Evolutionary conservation across 805 yeast genomes (phyloP), one percentile per base, ranked within the genome.

Genomic region (Kuraishia capsulata): DNA sequence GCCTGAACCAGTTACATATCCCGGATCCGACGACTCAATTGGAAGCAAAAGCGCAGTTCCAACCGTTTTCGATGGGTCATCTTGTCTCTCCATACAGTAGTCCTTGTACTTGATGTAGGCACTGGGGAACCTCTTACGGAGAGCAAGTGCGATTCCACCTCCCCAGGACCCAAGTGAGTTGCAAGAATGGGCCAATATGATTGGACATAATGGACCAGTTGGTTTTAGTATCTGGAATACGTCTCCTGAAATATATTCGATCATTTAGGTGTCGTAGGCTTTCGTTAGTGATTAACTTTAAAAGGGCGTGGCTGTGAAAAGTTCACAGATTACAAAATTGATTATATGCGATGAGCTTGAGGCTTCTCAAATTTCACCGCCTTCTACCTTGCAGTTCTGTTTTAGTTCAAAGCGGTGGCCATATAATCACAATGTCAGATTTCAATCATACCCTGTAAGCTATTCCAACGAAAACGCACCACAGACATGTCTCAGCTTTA

Each of bases 91-190:
- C 4, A 41, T 35, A 51, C 84, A 78, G 46, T 67, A 63, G 1
- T 56, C 47, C 13, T 52, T 45, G 48, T 86, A 83, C 3, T 49
- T 44, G 33, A 53, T 45, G 47, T 73, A 81, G 3, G 90, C 73
- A 2, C 62, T 50, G 2, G 86, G 88, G 53, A 68, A 85, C 34
- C 61, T 55, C 14, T 47, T 39, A 19, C 67, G 71, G 49, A 86
- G 74, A 20, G 59, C 71, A 3, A 64, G 64, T 0, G 95, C 95
- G 2, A 86, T 72, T 0, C 95, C 96, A 3, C 85, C 90, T 3
- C 92, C 92, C 95, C 95, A 86, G 1, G 65, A 50, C 0, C 95
- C 95, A 20, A 66, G 63, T 29, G 87, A 77, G 52, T 86, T 86
- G 51, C 95, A 86, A 0, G 95, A 77, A 53, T 86, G 95, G 1